Percentiles rank a stretch among this genome's conserved stretches.
Evolutionary conservation across 192 early-diverging fungal species (phyloP).

Genomic region (Backusella australiensis): DNA sequence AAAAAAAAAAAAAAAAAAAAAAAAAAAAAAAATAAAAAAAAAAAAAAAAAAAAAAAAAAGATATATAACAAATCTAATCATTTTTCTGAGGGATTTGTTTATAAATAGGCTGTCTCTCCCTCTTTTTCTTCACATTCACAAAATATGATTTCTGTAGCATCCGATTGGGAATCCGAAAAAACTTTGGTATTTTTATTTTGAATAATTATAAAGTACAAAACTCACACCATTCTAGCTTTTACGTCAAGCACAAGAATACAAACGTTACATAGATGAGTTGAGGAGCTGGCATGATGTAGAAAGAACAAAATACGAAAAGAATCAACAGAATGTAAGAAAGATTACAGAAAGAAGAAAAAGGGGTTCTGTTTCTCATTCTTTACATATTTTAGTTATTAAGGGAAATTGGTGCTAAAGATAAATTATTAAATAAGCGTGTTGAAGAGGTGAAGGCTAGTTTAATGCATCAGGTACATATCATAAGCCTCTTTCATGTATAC

Average conservation of each 20-base stretch:
- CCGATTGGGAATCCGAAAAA: neutral
- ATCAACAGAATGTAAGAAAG: neutral
- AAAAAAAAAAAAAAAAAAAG: no score
- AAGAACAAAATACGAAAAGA: neutral
- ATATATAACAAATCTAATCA: no score
- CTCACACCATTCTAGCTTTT: neutral
- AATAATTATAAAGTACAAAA: neutral
- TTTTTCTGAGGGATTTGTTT: neutral
- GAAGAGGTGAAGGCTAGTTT: neutral
- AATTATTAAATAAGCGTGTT: slow-evolving; percentile 5
- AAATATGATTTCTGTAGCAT: neutral
- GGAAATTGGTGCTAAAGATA: neutral
- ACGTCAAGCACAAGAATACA: slow-evolving; percentile 2
- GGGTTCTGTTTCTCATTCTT: neutral
- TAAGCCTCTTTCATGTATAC: neutral
- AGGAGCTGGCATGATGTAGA: slow-evolving; percentile 3
- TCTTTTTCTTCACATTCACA: neutral
- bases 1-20: no score
- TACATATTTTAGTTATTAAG: slow-evolving; percentile 2
- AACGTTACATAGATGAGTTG: neutral
- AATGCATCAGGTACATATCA: neutral
- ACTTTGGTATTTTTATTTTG: neutral
- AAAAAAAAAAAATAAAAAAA: no score
- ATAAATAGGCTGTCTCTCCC: neutral
- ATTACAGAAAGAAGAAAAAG: neutral